Evolutionary conservation across 2,329 filamentous ascomycete species (phyloP).

Genomic region (Nannizziopsis barbatae): DNA sequence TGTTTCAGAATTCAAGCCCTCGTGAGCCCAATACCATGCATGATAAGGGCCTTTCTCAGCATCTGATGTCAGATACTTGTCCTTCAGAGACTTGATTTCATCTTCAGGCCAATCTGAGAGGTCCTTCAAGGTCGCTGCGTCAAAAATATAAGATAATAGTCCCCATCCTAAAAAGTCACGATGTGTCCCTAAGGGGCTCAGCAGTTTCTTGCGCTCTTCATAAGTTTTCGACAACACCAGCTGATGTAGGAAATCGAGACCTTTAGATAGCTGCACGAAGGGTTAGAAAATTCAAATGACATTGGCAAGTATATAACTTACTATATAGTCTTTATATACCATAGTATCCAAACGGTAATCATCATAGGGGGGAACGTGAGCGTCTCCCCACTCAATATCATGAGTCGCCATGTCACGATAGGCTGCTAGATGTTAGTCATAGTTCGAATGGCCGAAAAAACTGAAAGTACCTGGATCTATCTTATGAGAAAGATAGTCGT

Average conservation of each 20-base stretch:
- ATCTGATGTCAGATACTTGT: not conserved
- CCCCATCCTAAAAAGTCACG: too few species aligned
- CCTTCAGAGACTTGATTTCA: too few species aligned
- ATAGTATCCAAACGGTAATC: too few species aligned
- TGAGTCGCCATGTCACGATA: too few species aligned
- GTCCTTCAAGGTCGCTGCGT: not conserved
- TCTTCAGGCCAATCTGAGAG: too few species aligned
- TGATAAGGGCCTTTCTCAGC: conserved; percentile 1
- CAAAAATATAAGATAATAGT: too few species aligned
- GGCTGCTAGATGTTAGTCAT: not conserved
- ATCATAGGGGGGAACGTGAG: too few species aligned
- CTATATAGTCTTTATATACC: not conserved
- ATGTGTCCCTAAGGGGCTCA: not conserved
- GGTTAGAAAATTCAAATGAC: too few species aligned
- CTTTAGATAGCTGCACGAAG: too few species aligned
- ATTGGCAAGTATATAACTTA: conserved; percentile 4
- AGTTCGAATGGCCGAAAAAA: not conserved
- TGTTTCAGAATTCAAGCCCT: too few species aligned
- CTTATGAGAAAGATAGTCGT: conserved; percentile 10
- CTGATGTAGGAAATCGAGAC: not conserved
- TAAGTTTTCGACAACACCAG: not conserved
- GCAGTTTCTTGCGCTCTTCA: not conserved
- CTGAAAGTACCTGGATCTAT: conserved; percentile 2
- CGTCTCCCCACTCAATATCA: too few species aligned
- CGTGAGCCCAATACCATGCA: conserved; percentile 1